phyloP scores from a whole-genome alignment of 345 rosid genomes.

The Eucalyptus polybractea region DNA sequence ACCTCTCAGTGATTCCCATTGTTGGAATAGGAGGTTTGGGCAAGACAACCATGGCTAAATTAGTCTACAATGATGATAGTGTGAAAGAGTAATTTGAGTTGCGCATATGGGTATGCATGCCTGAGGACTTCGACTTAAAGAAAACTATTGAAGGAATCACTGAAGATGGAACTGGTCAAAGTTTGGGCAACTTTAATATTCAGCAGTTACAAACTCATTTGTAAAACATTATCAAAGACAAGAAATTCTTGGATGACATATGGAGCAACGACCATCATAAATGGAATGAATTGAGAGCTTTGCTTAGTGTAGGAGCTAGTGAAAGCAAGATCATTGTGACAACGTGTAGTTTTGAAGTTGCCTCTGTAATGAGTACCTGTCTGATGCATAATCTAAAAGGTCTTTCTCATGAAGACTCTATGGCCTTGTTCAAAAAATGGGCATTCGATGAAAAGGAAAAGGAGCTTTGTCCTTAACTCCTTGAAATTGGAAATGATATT shows the following conservation, averaged over 20 bases:
- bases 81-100: neutral
- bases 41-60: neutral
- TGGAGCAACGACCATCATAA: neutral
- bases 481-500: neutral
- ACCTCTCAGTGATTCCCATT: neutral
- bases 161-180: neutral
- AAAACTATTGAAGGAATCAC: neutral
- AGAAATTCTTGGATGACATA: neutral
- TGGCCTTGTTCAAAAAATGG: neutral
- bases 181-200: neutral
- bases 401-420: neutral
- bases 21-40: neutral
- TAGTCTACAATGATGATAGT: neutral
- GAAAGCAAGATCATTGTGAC: neutral
- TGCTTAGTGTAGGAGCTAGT: neutral
- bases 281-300: neutral
- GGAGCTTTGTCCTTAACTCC: neutral
- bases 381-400: accelerated
- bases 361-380: neutral
- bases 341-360: accelerated
- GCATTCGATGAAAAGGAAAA: neutral
- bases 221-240: neutral
- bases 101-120: neutral
- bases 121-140: neutral
- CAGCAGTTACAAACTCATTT: neutral